phyloP scores from a whole-genome alignment of 306 rosid species.

The Prunus dulcis region DNA sequence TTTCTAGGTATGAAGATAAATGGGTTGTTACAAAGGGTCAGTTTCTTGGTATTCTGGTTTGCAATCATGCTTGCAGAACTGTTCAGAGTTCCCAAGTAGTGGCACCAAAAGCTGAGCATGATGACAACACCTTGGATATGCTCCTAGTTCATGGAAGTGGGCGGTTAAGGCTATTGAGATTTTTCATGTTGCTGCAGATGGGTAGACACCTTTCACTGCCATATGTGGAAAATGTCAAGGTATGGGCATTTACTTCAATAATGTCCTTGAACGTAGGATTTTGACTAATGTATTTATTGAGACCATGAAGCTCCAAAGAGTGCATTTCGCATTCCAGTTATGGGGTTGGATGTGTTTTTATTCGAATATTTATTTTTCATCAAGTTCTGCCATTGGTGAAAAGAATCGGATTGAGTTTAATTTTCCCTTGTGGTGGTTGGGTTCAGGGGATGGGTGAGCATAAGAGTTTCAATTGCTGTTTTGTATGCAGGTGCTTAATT shows the following conservation, averaged over 20 bases:
- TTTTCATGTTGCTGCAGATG: slow-evolving; percentile 89
- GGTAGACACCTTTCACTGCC: slow-evolving; percentile 95
- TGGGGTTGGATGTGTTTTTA: not conserved
- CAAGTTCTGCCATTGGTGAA: not conserved
- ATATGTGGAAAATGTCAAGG: slow-evolving; percentile 92
- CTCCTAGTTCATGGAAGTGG: slow-evolving; percentile 91
- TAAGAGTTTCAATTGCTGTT: not conserved
- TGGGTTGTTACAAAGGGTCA: slow-evolving; percentile 85
- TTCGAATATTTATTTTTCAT: not conserved
- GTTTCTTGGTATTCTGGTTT: slow-evolving; percentile 84
- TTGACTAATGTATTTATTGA: slow-evolving; percentile 8
- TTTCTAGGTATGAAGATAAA: slow-evolving; percentile 58
- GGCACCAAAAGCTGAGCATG: slow-evolving; percentile 91
- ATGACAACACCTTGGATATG: slow-evolving; percentile 79
- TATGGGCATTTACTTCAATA: slow-evolving; percentile 22
- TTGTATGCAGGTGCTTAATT: not conserved
- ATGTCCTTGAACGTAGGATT: not conserved
- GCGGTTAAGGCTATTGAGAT: slow-evolving; percentile 75
- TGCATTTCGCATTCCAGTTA: slow-evolving; percentile 15
- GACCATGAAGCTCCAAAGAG: slow-evolving; percentile 9
- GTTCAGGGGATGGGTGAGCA: not conserved
- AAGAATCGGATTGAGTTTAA: not conserved
- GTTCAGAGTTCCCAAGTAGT: slow-evolving; percentile 97
- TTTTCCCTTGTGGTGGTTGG: not conserved
- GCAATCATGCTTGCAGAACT: slow-evolving; percentile 96